These are phyloP conservation scores for Solanum chiquidenum DNA, from an alignment of 257 asterid genomes.

Conservation along the genomic window DNA sequence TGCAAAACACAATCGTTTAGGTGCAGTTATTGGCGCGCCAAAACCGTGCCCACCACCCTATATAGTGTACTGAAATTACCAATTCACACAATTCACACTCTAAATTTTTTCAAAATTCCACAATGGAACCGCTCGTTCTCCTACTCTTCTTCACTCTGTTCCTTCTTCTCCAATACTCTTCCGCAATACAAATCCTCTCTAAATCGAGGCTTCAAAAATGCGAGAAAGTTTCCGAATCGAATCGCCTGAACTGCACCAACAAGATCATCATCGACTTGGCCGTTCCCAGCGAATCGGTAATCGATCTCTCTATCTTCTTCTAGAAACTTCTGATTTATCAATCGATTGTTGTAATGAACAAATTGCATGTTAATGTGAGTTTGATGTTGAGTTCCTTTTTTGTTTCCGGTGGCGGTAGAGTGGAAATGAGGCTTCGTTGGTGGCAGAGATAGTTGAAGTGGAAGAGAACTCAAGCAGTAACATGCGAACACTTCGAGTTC, in stretches of 20 bases:
- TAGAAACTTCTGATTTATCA: background rate
- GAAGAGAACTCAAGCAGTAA: constrained; percentile 71
- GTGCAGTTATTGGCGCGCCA: constrained; percentile 23
- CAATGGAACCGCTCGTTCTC: constrained; percentile 26
- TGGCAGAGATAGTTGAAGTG: constrained; percentile 94
- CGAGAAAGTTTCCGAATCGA: constrained; percentile 47
- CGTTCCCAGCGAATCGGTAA: constrained; percentile 85
- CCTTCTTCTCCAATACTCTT: constrained; percentile 5
- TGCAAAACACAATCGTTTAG: constrained; percentile 8
- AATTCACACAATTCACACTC: background rate
- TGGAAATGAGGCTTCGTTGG: constrained; percentile 87
- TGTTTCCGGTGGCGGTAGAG: constrained; percentile 28
- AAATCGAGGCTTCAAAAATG: constrained; percentile 80
- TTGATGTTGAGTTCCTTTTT: background rate
- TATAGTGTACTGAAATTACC: background rate
- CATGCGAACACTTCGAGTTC: constrained; percentile 75
- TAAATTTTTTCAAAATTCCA: background rate
- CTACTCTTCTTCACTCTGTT: background rate
- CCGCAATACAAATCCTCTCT: constrained; percentile 54
- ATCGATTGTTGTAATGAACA: background rate
- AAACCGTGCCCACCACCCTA: background rate
- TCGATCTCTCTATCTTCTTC: background rate
- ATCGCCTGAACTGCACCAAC: constrained; percentile 59
- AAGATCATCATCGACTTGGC: constrained; percentile 71
- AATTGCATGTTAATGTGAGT: background rate